A percentile compares a stretch with the other conserved stretches of the same genome.
These are phyloP conservation scores for Exobasidium cylindrosporum DNA, from an alignment of 1,284 basidiomycete genomes.

Conservation along the genomic window DNA sequence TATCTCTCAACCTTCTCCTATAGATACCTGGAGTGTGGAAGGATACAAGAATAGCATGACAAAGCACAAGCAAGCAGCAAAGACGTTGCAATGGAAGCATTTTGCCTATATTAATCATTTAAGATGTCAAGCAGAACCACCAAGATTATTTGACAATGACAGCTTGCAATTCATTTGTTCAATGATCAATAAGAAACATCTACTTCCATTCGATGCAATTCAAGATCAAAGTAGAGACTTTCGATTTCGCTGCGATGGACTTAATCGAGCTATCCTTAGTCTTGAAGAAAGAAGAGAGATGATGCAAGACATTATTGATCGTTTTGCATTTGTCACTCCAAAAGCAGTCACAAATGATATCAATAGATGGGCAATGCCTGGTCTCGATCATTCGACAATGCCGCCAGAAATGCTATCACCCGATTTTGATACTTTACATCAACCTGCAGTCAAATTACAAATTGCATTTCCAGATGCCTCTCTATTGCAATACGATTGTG, in stretches of 20 bases:
- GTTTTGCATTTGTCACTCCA: slow-evolving; percentile 81
- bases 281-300: slow-evolving; percentile 64
- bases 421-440: slow-evolving; percentile 70
- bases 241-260: slow-evolving; percentile 64
- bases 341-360: slow-evolving; percentile 74
- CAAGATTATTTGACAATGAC: slow-evolving; percentile 64
- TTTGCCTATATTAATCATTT: slow-evolving; percentile 71
- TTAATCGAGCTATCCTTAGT: slow-evolving; percentile 60
- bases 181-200: slow-evolving; percentile 16
- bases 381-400: slow-evolving; percentile 45
- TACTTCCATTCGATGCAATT: slow-evolving; percentile 58
- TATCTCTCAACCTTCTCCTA: slow-evolving; percentile 54
- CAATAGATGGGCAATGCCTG: slow-evolving; percentile 64
- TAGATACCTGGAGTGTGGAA: slow-evolving; percentile 71
- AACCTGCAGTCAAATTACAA: slow-evolving; percentile 75
- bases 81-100: slow-evolving; percentile 67
- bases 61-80: slow-evolving; percentile 63
- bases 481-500: slow-evolving; percentile 91
- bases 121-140: slow-evolving; percentile 62
- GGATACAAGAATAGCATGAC: slow-evolving; percentile 68
- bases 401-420: slow-evolving; percentile 44
- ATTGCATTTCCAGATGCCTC: slow-evolving; percentile 91
- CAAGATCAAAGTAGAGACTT: slow-evolving; percentile 58
- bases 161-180: slow-evolving; percentile 25
- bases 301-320: slow-evolving; percentile 65